Percentiles rank a stretch among this genome's conserved stretches.
Evolutionary conservation across 768 basidiomycete genomes (phyloP).

Genomic region (Pholiota molesta): DNA sequence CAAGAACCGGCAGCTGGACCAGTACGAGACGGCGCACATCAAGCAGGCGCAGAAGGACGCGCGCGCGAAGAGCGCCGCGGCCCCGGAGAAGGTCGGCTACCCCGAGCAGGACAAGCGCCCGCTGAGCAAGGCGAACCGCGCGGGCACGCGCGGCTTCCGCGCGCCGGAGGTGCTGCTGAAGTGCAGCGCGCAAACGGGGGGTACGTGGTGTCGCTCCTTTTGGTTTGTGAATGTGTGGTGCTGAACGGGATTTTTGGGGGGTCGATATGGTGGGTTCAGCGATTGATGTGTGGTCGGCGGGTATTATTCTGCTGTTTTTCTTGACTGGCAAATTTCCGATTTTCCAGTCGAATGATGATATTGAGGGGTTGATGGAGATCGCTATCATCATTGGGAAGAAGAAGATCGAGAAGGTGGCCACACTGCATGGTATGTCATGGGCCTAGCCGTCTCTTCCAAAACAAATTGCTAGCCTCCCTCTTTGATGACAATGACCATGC

Average conservation of each 20-base stretch:
- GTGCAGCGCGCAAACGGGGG: slow-evolving; percentile 90
- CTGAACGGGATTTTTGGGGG: too few relatives aligned
- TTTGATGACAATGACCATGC: background rate
- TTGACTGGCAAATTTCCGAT: slow-evolving; percentile 91
- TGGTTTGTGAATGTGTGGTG: background rate
- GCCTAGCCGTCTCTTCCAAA: background rate
- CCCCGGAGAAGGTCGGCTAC: slow-evolving; percentile 77
- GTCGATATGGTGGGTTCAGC: slow-evolving; percentile 60
- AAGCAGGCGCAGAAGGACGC: slow-evolving; percentile 65
- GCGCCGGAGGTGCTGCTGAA: slow-evolving; percentile 96
- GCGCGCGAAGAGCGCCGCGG: slow-evolving; percentile 50
- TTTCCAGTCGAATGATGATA: slow-evolving; percentile 92
- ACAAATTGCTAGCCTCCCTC: background rate
- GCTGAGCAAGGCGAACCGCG: slow-evolving; percentile 88
- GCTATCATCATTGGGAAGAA: slow-evolving; percentile 82
- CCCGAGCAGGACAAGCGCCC: slow-evolving; percentile 76
- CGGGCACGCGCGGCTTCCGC: slow-evolving; percentile 95
- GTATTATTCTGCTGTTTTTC: slow-evolving; percentile 91
- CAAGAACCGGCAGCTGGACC: slow-evolving; percentile 41
- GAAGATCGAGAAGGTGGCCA: slow-evolving; percentile 83
- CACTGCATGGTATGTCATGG: slow-evolving; percentile 75
- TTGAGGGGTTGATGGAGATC: slow-evolving; percentile 95
- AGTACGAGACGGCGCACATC: slow-evolving; percentile 50
- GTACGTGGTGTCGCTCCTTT: slow-evolving; percentile 52
- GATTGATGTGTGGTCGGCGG: slow-evolving; percentile 96